Conservation (phyloP, 441 rosid species). For the Populus trichocarpa region DNA sequence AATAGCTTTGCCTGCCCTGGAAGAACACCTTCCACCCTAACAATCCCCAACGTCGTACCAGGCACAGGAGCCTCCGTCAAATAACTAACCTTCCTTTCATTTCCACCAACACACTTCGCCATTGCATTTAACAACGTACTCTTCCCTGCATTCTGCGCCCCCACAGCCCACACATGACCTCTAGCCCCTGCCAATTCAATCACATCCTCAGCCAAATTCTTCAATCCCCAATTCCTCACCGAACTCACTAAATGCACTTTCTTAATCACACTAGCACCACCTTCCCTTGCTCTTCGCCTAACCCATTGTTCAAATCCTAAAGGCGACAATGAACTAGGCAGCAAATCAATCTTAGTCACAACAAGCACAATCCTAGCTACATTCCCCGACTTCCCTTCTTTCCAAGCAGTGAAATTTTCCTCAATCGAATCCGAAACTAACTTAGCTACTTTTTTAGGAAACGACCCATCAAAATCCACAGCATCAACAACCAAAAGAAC, state of each 20-base stretch:
- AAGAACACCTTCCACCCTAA: conserved; percentile 78
- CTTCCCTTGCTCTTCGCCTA: conserved; percentile 77
- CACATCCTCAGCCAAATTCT: conserved; percentile 73
- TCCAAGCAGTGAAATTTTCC: conserved; percentile 71
- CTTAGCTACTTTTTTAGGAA: conserved; percentile 73
- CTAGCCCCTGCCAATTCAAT: conserved; percentile 66
- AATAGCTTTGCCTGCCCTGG: conserved; percentile 75
- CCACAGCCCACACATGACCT: conserved; percentile 89
- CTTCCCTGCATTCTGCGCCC: conserved; percentile 89
- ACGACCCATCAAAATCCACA: conserved; percentile 82
- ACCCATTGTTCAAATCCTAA: conserved; percentile 80
- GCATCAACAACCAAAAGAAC: conserved; percentile 88
- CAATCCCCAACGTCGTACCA: conserved; percentile 82
- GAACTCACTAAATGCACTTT: conserved; percentile 84
- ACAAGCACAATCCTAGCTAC: conserved; percentile 78
- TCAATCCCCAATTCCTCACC: conserved; percentile 78
- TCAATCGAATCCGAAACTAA: conserved; percentile 65
- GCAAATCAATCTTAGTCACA: conserved; percentile 80
- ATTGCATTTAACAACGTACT: conserved; percentile 83
- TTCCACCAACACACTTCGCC: conserved; percentile 47
- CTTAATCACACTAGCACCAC: conserved; percentile 64
- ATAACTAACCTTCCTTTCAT: conserved; percentile 29
- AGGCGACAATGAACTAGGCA: conserved; percentile 71
- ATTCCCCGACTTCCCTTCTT: conserved; percentile 76
- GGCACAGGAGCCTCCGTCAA: conserved; percentile 93